Evolutionary conservation across 2,329 filamentous ascomycete genomes (phyloP), one percentile per base, ranked within the genome.

Genomic region (Curvularia sp.): DNA sequence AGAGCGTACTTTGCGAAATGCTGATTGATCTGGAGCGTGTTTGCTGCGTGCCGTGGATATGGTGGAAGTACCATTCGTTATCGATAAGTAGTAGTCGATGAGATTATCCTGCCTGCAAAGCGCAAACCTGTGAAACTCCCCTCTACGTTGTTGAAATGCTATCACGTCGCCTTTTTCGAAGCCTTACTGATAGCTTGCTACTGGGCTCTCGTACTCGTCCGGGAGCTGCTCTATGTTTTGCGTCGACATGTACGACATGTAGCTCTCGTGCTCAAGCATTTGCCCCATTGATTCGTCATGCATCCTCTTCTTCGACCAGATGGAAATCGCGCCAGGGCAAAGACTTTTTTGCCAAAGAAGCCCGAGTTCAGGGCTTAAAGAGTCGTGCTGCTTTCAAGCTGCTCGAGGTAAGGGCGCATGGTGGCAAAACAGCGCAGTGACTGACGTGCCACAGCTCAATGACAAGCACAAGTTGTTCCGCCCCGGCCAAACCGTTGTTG

Each of bases 351-450:
- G 86, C 89, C 0, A 86, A 86, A 55, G 86, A 90, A 68, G 93
- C 95, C 46, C 90, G 88, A 71, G 87, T 96, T 2, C 85, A 90
- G 65, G 89, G 89, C 0, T 80, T 97, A 57, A 97, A 94, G 78
- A 96, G 92, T 69, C 87, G 95, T 62, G 95, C 95, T 26, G 95
- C 93, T 0, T 97, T 95, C 77, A 99, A 99, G 78, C 82, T 99
- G 9, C 79, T 97, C 18, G 91, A 97, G 83, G 92, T 92, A 73
- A 20, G 26, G 39, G 13, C 24, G 39, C 33, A 31, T 53, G n/a
- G 2, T 24, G 42, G 30, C n/a, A 12, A 7, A 4, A 28, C 9
- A 20, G 39, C 31, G 24, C 48, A 49, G n/a, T 53, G 62, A 53
- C 64, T 73, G 54, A 71, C 59, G 31, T 24, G 15, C 13, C 22